Evolutionary conservation across 352 stramenopile species (phyloP).

Genomic region (Phytophthora ramorum): DNA sequence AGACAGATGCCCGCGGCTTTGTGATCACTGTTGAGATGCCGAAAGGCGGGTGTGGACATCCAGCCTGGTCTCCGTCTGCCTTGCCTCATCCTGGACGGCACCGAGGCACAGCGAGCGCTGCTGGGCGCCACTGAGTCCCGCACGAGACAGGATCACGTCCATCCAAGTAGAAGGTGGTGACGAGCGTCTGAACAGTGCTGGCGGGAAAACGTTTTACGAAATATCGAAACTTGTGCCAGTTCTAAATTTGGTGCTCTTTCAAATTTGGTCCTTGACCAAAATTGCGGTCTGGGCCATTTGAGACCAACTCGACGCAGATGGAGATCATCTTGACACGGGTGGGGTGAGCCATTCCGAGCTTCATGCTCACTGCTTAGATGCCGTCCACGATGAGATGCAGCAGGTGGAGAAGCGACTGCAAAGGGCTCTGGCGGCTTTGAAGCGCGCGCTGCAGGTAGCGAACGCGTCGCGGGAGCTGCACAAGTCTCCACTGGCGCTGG

Average conservation of each 20-base stretch:
- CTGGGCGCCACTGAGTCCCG: background rate
- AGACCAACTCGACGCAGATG: background rate
- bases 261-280: too few relatives aligned
- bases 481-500: background rate
- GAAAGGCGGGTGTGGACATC: slow-evolving; percentile 43
- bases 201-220: background rate
- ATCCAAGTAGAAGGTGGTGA: background rate
- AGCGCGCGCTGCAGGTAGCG: background rate
- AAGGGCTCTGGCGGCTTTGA: background rate
- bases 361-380: slow-evolving; percentile 1
- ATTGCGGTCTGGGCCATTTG: too few relatives aligned
- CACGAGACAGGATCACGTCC: background rate
- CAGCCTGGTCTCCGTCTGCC: background rate
- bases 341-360: background rate
- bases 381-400: slow-evolving; percentile 1
- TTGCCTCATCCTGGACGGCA: background rate
- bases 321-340: background rate
- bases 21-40: slow-evolving; percentile 19
- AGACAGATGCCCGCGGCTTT: slow-evolving; percentile 20
- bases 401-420: slow-evolving; percentile 4
- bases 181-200: too few relatives aligned
- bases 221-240: background rate
- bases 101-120: background rate
- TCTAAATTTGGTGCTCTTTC: too few relatives aligned
- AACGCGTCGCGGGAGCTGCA: background rate